These are phyloP conservation scores for Solanum pinnatisectum DNA, from an alignment of 257 asterid genomes.

Conservation along the genomic window DNA sequence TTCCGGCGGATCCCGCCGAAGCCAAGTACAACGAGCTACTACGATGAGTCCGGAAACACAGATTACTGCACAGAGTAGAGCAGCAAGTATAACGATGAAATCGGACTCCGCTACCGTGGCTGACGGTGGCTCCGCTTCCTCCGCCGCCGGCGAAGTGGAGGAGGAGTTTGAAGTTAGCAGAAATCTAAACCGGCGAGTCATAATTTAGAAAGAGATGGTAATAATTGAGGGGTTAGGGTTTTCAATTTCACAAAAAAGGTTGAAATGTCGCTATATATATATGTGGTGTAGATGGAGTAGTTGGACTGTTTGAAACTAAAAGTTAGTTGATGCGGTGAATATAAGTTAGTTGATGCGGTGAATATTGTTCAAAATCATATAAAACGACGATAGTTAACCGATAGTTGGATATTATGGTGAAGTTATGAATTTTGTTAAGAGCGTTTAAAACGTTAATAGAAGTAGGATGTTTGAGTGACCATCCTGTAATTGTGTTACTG, in stretches of 20 bases:
- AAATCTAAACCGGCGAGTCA: conserved; percentile 4
- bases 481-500: no score
- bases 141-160: neutral
- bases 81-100: conserved; percentile 17
- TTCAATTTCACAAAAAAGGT: neutral
- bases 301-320: neutral
- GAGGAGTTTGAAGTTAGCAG: neutral
- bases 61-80: conserved; percentile 17
- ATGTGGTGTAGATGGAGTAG: neutral
- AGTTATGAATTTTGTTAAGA: neutral
- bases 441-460: no score
- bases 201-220: neutral
- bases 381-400: no score
- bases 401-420: neutral
- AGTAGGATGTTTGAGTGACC: no score
- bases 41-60: conserved; percentile 15
- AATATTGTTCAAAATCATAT: neutral
- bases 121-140: neutral
- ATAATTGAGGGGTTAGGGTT: neutral
- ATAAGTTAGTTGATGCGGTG: neutral
- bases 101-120: conserved; percentile 8
- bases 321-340: no score
- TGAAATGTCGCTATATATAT: neutral
- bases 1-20: conserved; percentile 1
- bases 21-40: conserved; percentile 23